These are phyloP conservation scores for Vitis hybrid DNA, from an alignment of 177 flowering plant species.

Conservation along the genomic window DNA sequence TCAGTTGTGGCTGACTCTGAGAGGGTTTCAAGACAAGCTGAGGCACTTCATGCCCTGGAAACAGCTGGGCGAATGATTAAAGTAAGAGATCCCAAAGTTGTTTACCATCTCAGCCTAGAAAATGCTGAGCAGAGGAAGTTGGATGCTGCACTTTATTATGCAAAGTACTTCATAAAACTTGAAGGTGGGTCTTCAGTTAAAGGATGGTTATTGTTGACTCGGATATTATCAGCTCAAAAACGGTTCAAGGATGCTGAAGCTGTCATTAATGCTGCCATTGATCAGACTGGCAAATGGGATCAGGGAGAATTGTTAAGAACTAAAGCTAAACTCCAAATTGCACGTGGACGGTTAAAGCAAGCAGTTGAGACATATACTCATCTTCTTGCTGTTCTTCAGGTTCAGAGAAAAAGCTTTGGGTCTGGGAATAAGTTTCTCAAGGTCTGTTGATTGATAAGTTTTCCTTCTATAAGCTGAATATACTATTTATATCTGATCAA, in stretches of 20 bases:
- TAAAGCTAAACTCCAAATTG: conserved; percentile 82
- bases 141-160: conserved; percentile 70
- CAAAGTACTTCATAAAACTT: conserved; percentile 61
- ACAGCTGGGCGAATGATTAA: conserved; percentile 41
- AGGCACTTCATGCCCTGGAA: conserved; percentile 70
- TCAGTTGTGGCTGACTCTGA: conserved; percentile 50
- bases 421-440: conserved; percentile 43
- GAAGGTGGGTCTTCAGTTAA: conserved; percentile 57
- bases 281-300: conserved; percentile 85
- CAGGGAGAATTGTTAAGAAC: conserved; percentile 69
- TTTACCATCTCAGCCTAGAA: conserved; percentile 68
- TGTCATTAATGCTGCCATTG: conserved; percentile 72
- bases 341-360: conserved; percentile 55
- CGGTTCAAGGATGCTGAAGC: conserved; percentile 71
- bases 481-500: no score
- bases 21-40: conserved; percentile 42
- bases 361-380: conserved; percentile 75
- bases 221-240: conserved; percentile 81
- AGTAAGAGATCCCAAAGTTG: conserved; percentile 44
- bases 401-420: conserved; percentile 52
- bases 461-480: no score
- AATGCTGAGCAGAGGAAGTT: conserved; percentile 89
- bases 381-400: conserved; percentile 85
- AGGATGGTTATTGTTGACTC: conserved; percentile 70
- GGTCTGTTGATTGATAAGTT: conserved; percentile 30